Percentiles rank a stretch among this genome's conserved stretches.
phyloP scores from a whole-genome alignment of 129 eudicot species.

The sunflower (Helianthus annuus) region DNA sequence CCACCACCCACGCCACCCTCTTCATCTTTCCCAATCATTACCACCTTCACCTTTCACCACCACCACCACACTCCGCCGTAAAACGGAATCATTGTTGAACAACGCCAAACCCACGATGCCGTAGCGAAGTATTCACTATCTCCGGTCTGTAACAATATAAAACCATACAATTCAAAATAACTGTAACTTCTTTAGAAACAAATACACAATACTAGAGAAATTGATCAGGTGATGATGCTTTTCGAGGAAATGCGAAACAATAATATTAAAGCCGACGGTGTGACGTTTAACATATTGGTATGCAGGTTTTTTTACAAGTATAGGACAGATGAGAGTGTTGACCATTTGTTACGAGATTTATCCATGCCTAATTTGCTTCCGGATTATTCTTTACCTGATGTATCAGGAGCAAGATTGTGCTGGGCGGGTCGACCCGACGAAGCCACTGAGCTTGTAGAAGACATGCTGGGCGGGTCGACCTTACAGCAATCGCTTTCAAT shows the following conservation, averaged over 20 bases:
- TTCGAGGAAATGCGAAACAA: slow-evolving; percentile 69
- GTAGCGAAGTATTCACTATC: too few relatives aligned
- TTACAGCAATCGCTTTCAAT: slow-evolving; percentile 69
- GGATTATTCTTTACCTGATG: slow-evolving; percentile 56
- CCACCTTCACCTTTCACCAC: too few relatives aligned
- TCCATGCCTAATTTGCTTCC: slow-evolving; percentile 42
- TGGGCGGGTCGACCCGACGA: slow-evolving; percentile 72
- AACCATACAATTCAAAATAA: too few relatives aligned
- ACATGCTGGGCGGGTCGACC: slow-evolving; percentile 68
- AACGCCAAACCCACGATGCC: too few relatives aligned
- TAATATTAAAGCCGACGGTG: slow-evolving; percentile 69
- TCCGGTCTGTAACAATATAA: too few relatives aligned
- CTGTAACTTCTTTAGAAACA: too few relatives aligned
- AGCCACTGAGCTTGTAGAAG: slow-evolving; percentile 55
- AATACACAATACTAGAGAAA: slow-evolving; percentile 39
- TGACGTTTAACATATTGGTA: slow-evolving; percentile 82
- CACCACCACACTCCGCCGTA: too few relatives aligned
- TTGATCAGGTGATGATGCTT: slow-evolving; percentile 56
- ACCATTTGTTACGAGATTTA: slow-evolving; percentile 43
- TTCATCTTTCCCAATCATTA: too few relatives aligned
- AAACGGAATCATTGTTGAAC: too few relatives aligned
- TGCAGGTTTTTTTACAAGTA: slow-evolving; percentile 72
- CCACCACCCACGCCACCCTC: too few relatives aligned
- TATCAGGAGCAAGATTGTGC: slow-evolving; percentile 66
- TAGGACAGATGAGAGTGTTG: slow-evolving; percentile 60